Conservation (phyloP, 148 eudicot species). For the Vaccinium darrowii region DNA sequence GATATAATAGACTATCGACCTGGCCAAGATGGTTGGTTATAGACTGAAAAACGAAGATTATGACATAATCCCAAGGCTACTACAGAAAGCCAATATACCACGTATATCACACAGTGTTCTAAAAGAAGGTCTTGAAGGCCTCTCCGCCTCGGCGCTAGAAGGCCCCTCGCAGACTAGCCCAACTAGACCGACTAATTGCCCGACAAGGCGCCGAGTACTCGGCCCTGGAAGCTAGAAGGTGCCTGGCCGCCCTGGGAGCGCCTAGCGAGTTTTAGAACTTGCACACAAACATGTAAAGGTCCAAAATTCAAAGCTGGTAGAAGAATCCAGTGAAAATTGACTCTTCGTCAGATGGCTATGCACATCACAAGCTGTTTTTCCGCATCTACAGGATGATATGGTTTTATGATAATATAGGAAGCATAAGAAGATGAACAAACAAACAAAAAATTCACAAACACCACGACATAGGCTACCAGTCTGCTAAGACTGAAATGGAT, state of each 20-base stretch:
- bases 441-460: not conserved
- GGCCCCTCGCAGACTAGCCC: too few species aligned
- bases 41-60: not conserved
- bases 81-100: too few species aligned
- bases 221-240: too few species aligned
- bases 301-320: not conserved
- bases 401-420: not conserved
- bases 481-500: not conserved
- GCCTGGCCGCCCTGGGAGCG: too few species aligned
- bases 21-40: not conserved
- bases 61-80: too few species aligned
- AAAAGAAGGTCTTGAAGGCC: too few species aligned
- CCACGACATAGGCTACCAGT: not conserved
- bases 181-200: too few species aligned
- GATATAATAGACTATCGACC: not conserved
- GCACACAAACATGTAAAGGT: not conserved
- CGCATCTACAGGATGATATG: conserved; percentile 1
- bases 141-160: too few species aligned
- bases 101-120: too few species aligned
- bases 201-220: too few species aligned
- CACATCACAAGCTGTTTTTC: not conserved
- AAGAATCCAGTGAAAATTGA: not conserved
- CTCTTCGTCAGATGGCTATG: not conserved
- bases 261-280: not conserved
- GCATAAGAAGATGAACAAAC: not conserved